phyloP scores from a whole-genome alignment of 345 rosid genomes.

The Syzygium jambos region DNA sequence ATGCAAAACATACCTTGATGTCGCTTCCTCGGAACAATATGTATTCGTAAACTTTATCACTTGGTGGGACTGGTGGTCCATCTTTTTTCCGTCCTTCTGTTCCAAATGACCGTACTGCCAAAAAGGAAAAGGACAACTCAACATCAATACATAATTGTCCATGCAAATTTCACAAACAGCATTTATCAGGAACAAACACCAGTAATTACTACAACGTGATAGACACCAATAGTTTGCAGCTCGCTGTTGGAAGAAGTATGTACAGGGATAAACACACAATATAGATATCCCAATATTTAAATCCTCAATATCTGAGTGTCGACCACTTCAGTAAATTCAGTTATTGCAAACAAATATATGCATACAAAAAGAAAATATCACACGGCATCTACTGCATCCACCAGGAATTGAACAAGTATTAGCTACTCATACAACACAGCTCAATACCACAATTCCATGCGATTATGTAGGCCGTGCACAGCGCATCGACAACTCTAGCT shows the following conservation, averaged over 20 bases:
- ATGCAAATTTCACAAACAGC: neutral
- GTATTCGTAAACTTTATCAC: constrained; percentile 71
- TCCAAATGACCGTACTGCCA: constrained; percentile 68
- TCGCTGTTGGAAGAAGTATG: neutral
- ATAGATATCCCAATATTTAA: neutral
- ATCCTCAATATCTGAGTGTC: neutral
- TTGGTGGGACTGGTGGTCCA: constrained; percentile 60
- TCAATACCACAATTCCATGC: neutral
- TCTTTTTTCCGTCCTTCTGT: constrained; percentile 76
- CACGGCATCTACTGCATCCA: neutral
- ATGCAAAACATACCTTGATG: constrained; percentile 40
- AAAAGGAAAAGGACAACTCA: neutral
- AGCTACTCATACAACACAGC: neutral
- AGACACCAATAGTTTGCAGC: neutral
- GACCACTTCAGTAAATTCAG: neutral
- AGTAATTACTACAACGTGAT: neutral
- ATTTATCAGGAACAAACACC: neutral
- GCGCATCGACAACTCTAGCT: neutral
- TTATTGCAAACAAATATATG: neutral
- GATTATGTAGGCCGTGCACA: neutral
- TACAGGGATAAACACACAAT: neutral
- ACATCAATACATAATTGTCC: neutral
- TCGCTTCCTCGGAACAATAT: constrained; percentile 74
- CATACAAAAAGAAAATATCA: neutral
- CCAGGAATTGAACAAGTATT: neutral